These are phyloP conservation scores for Stagonosporopsis vannaccii DNA, from an alignment of 2,329 filamentous ascomycete genomes.

Conservation along the genomic window DNA sequence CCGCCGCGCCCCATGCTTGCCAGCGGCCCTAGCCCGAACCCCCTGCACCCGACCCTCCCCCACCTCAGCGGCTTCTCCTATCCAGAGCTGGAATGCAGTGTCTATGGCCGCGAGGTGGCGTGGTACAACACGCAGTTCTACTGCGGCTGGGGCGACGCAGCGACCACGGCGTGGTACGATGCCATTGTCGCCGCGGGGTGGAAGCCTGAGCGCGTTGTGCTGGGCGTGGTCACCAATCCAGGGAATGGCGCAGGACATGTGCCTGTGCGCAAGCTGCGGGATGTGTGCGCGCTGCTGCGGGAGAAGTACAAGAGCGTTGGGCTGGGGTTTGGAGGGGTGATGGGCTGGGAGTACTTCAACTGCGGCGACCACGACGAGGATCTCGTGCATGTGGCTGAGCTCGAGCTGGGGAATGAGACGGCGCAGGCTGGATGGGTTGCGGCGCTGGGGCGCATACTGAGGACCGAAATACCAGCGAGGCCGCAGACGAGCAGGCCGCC, in stretches of 20 bases:
- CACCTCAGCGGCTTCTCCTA: slow-evolving; percentile 87
- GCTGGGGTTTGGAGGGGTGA: slow-evolving; percentile 78
- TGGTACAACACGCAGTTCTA: slow-evolving; percentile 97
- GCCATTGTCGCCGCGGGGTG: slow-evolving; percentile 70
- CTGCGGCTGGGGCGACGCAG: slow-evolving; percentile 81
- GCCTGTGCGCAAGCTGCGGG: slow-evolving; percentile 62
- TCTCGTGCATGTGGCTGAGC: slow-evolving; percentile 31
- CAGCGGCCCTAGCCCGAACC: slow-evolving; percentile 41
- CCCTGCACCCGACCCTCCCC: slow-evolving; percentile 47
- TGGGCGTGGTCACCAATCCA: slow-evolving; percentile 82
- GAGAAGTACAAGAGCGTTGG: slow-evolving; percentile 60
- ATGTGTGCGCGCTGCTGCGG: slow-evolving; percentile 64
- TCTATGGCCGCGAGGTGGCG: slow-evolving; percentile 61
- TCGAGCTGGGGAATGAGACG: slow-evolving; percentile 36
- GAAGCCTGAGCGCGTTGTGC: slow-evolving; percentile 74
- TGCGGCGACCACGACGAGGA: slow-evolving; percentile 53
- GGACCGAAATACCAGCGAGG: slow-evolving; percentile 39
- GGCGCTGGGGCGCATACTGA: slow-evolving; percentile 63
- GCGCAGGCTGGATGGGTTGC: slow-evolving; percentile 67
- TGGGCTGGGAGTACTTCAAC: slow-evolving; percentile 98
- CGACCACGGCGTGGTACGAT: slow-evolving; percentile 60
- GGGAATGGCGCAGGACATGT: slow-evolving; percentile 73
- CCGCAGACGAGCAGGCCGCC: slow-evolving; percentile 26
- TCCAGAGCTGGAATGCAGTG: slow-evolving; percentile 68
- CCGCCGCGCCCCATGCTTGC: slow-evolving; percentile 41